These are phyloP conservation scores for Earliella scabrosa DNA, from an alignment of 1,284 basidiomycete species.

Conservation along the genomic window DNA sequence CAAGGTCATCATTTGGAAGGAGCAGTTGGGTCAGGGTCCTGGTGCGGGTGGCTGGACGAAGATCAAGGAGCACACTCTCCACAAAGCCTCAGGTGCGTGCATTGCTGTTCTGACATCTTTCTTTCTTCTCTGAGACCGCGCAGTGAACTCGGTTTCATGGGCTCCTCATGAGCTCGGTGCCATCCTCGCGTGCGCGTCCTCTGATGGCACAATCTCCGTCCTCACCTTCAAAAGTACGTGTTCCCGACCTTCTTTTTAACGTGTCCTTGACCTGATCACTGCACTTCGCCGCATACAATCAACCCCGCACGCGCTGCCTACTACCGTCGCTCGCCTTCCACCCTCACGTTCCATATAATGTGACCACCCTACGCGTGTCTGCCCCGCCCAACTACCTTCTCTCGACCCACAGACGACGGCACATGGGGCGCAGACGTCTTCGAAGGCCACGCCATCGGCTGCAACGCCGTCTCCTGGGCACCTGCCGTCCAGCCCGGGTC, in stretches of 20 bases:
- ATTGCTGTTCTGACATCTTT: neutral
- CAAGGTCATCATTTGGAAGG: constrained; percentile 98
- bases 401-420: constrained; percentile 89
- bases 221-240: constrained; percentile 93
- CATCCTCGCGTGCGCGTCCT: constrained; percentile 97
- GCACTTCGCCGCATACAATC: too few relatives aligned
- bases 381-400: neutral
- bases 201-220: constrained; percentile 97
- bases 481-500: constrained; percentile 89
- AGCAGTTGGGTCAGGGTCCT: constrained; percentile 64
- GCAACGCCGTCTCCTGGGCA: constrained; percentile 98
- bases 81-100: constrained; percentile 85
- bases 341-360: too few relatives aligned
- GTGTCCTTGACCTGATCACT: too few relatives aligned
- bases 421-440: constrained; percentile 97
- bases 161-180: constrained; percentile 97
- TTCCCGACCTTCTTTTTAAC: neutral
- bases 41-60: constrained; percentile 80
- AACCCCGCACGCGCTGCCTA: too few relatives aligned
- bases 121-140: neutral
- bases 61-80: constrained; percentile 95
- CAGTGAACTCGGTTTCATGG: constrained; percentile 98
- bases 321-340: too few relatives aligned
- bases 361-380: too few relatives aligned
- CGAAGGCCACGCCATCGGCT: constrained; percentile 94